Percentiles rank a stretch among this genome's conserved stretches.
Conservation (phyloP, 2,329 filamentous ascomycete species). For the Coleophoma crateriformis region DNA sequence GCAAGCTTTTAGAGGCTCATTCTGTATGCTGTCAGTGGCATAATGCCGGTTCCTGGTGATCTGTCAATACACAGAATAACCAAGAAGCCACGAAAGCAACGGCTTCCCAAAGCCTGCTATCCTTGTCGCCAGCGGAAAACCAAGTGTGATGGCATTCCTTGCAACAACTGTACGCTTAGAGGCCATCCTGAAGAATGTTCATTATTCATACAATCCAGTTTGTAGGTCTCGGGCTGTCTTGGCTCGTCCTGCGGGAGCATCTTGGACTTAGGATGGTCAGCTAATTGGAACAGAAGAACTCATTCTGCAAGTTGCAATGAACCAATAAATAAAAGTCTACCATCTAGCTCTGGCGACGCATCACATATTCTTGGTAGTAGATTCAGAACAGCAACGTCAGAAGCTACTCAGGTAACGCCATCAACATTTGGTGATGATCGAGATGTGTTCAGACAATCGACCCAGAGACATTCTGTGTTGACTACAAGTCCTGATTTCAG, state of each 20-base stretch:
- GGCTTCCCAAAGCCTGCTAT: conserved; percentile 3
- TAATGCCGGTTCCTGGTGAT: too few relatives aligned
- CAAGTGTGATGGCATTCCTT: conserved; percentile 1
- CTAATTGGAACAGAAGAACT: neutral
- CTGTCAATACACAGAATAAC: neutral
- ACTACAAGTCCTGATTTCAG: neutral
- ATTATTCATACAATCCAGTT: neutral
- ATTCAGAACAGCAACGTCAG: neutral
- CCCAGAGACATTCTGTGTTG: neutral
- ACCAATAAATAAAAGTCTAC: neutral
- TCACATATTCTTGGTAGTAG: neutral
- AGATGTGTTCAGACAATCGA: neutral
- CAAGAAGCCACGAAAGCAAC: neutral
- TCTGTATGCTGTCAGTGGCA: too few relatives aligned
- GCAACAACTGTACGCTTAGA: neutral
- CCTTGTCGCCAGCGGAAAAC: conserved; percentile 3
- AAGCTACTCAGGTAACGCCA: neutral
- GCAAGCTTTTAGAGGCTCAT: too few relatives aligned
- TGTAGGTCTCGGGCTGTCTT: neutral
- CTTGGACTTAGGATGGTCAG: neutral
- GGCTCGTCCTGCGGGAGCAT: neutral
- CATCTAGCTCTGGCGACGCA: neutral
- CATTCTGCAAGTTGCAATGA: neutral
- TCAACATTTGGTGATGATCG: neutral
- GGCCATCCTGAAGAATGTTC: neutral